These are phyloP conservation scores for Apophysomyces variabilis DNA, from an alignment of 371 early-diverging fungal species.

Conservation along the genomic window DNA sequence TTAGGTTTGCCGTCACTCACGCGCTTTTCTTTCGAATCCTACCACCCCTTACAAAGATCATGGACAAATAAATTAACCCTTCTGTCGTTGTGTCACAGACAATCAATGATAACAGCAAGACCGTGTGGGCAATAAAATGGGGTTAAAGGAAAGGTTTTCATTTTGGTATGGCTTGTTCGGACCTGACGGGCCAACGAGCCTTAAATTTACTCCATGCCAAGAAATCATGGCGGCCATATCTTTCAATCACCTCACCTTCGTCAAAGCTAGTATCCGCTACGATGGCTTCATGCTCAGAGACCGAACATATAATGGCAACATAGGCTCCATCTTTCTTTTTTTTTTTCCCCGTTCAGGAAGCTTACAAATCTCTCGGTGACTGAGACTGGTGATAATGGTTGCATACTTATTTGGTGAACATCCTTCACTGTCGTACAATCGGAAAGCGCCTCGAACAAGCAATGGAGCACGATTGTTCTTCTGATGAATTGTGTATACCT, in stretches of 20 bases:
- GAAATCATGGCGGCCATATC: neutral
- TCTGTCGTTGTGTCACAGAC: too few relatives aligned
- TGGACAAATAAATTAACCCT: neutral
- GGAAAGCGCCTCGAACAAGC: neutral
- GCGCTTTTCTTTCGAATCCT: neutral
- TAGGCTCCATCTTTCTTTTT: neutral
- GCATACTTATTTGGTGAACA: neutral
- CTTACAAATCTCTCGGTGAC: conserved; percentile 1
- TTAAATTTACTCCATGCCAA: neutral
- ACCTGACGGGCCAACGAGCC: neutral
- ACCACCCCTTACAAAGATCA: neutral
- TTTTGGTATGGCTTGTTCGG: too few relatives aligned
- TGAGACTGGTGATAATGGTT: neutral
- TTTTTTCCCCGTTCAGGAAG: too few relatives aligned
- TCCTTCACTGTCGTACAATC: neutral
- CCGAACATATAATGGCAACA: neutral
- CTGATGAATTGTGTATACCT: neutral
- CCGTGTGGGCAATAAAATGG: neutral
- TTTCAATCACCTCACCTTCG: neutral
- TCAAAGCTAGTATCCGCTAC: neutral
- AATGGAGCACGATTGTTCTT: neutral
- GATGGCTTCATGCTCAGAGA: neutral
- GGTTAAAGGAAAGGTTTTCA: neutral
- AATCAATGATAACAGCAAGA: neutral
- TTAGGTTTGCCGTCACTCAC: neutral